Percentiles rank a stretch among this genome's conserved stretches.
These are phyloP conservation scores for Fusarium keratoplasticum DNA, from an alignment of 2,329 filamentous ascomycete genomes.

Conservation along the genomic window DNA sequence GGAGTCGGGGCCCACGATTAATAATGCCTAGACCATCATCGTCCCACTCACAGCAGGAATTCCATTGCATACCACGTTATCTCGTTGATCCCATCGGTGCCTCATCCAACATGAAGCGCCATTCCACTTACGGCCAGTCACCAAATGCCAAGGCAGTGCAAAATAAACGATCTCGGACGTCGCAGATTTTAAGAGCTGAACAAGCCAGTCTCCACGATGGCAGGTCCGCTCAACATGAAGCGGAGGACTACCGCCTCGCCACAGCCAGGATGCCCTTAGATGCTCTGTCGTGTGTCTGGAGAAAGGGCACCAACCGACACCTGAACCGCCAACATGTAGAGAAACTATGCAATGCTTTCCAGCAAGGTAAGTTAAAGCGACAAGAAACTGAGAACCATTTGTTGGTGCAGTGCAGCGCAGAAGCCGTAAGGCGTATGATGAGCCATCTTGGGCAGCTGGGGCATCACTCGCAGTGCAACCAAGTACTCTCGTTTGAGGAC, in stretches of 20 bases:
- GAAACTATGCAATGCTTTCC: background rate
- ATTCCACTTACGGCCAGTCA: background rate
- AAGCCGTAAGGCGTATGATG: background rate
- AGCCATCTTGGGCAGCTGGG: background rate
- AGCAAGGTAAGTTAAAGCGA: background rate
- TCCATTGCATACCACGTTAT: background rate
- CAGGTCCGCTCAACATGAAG: background rate
- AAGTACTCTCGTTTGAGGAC: background rate
- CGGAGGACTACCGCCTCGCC: background rate
- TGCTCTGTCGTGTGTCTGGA: slow-evolving; percentile 4
- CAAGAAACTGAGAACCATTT: slow-evolving; percentile 5
- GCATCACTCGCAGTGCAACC: background rate
- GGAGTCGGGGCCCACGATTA: background rate
- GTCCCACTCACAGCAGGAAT: background rate
- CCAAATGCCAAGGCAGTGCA: background rate
- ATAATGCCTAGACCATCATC: background rate
- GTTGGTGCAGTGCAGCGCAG: slow-evolving; percentile 2
- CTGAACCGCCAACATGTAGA: background rate
- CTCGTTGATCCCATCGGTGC: background rate
- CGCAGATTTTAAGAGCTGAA: background rate
- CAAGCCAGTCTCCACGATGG: background rate
- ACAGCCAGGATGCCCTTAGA: background rate
- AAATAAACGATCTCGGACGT: background rate
- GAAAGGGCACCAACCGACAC: background rate
- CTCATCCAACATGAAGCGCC: background rate